Evolutionary conservation across 768 basidiomycete species (phyloP).

Genomic region (Phallus indusiatus): DNA sequence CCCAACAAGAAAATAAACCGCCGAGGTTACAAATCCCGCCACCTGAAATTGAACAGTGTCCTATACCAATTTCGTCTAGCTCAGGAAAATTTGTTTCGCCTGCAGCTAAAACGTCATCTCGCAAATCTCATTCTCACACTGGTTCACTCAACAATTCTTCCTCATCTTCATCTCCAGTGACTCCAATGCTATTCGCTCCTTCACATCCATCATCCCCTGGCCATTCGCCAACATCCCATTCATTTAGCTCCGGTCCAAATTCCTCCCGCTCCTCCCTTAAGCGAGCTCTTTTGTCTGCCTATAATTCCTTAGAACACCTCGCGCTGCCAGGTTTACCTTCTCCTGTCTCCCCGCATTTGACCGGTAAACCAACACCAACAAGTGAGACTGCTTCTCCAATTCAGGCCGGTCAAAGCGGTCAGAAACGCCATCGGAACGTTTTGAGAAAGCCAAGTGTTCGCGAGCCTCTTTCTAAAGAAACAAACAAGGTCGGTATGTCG

Average conservation of each 20-base stretch:
- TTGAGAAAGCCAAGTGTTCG: conserved; percentile 3
- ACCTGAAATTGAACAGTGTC: background rate
- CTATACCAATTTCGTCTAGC: background rate
- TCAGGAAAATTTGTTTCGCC: background rate
- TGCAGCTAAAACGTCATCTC: background rate
- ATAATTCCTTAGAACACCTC: background rate
- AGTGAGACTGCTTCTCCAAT: background rate
- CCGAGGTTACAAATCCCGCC: background rate
- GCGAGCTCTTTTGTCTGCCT: background rate
- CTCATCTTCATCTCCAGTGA: background rate
- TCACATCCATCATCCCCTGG: background rate
- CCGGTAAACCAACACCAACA: background rate
- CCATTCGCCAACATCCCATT: background rate
- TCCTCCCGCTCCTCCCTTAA: background rate
- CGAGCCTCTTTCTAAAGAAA: background rate
- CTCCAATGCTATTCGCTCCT: background rate
- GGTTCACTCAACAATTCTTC: background rate
- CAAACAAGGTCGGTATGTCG: background rate
- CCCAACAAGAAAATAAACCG: background rate
- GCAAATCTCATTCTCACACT: background rate
- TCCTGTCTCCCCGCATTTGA: background rate
- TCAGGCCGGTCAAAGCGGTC: background rate
- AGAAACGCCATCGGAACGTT: conserved; percentile 3
- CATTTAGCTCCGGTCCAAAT: background rate
- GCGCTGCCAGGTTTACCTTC: background rate